phyloP scores from a whole-genome alignment of 2,329 filamentous ascomycete species.

The Graphium sp. region DNA sequence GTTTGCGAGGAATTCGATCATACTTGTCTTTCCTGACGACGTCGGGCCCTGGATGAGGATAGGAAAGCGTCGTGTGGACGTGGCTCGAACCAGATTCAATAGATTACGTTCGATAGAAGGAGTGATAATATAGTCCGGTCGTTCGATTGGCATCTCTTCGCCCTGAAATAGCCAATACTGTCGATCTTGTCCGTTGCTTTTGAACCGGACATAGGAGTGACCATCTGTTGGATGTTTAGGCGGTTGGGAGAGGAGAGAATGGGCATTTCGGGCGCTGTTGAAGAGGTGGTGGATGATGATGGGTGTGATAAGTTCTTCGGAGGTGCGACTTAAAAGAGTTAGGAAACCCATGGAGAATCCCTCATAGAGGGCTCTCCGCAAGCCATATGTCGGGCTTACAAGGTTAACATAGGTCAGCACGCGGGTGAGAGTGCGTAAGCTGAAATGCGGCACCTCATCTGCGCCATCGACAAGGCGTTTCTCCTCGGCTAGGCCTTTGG shows the following conservation, averaged over 20 bases:
- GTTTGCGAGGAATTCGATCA: constrained; percentile 98
- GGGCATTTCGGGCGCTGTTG: constrained; percentile 39
- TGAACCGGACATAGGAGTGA: constrained; percentile 64
- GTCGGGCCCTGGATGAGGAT: constrained; percentile 94
- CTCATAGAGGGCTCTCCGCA: constrained; percentile 78
- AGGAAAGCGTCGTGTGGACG: constrained; percentile 81
- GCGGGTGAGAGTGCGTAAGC: constrained; percentile 80
- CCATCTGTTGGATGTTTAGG: constrained; percentile 65
- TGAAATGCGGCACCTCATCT: constrained; percentile 93
- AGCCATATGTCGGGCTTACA: constrained; percentile 67
- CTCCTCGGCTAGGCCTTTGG: constrained; percentile 63
- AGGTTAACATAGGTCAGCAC: constrained; percentile 78
- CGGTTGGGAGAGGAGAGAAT: constrained; percentile 59
- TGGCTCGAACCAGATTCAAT: constrained; percentile 83
- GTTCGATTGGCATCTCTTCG: constrained; percentile 43
- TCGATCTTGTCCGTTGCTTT: constrained; percentile 41
- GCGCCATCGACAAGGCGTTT: constrained; percentile 87
- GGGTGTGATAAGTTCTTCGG: constrained; percentile 62
- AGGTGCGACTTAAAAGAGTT: constrained; percentile 69
- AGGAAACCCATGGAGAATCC: constrained; percentile 97
- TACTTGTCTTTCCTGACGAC: constrained; percentile 94
- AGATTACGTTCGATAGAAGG: constrained; percentile 90
- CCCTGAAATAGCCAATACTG: constrained; percentile 88
- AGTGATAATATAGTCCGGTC: constrained; percentile 89
- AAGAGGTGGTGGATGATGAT: constrained; percentile 70